phyloP scores from a whole-genome alignment of 2,329 filamentous ascomycete species.

The Fusarium sp. region DNA sequence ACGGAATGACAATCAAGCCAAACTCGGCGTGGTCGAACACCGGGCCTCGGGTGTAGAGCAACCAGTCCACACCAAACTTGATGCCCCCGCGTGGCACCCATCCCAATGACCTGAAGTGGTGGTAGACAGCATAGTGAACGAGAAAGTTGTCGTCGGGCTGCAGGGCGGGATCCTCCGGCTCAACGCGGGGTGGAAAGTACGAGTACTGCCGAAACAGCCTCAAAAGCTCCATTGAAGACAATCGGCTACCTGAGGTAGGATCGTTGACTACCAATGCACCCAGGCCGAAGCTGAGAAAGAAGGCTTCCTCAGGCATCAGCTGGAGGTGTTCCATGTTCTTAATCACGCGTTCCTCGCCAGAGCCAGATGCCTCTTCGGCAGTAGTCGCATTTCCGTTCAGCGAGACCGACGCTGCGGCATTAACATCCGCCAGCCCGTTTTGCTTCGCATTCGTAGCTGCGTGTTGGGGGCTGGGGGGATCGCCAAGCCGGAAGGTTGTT shows the following conservation, averaged over 20 bases:
- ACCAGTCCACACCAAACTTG: conserved; percentile 94
- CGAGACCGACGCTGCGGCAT: conserved; percentile 19
- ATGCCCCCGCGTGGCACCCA: conserved; percentile 94
- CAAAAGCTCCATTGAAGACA: conserved; percentile 70
- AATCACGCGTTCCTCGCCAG: conserved; percentile 39
- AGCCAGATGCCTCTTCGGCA: not conserved
- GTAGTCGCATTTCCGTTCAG: conserved; percentile 8
- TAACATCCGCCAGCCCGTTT: conserved; percentile 13
- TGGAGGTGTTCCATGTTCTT: conserved; percentile 85
- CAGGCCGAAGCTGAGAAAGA: conserved; percentile 87
- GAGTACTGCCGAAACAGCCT: conserved; percentile 76
- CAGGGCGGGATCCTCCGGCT: conserved; percentile 55
- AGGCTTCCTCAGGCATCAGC: conserved; percentile 88
- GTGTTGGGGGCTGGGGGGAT: conserved; percentile 63
- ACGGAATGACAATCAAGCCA: conserved; percentile 84
- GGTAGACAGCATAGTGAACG: conserved; percentile 88
- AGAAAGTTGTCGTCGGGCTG: conserved; percentile 86
- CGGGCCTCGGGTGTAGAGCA: conserved; percentile 93
- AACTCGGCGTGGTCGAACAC: conserved; percentile 97
- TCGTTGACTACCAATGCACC: conserved; percentile 77
- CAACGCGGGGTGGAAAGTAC: conserved; percentile 70
- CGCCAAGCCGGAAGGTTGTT: conserved; percentile 66
- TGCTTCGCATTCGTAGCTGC: conserved; percentile 31
- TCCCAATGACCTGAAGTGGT: conserved; percentile 94
- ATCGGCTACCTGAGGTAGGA: conserved; percentile 55